A percentile compares a stretch with the other conserved stretches of the same genome.
These are phyloP conservation scores for Pseudovirgaria hyperparasitica DNA, from an alignment of 2,329 filamentous ascomycete species.

Conservation along the genomic window DNA sequence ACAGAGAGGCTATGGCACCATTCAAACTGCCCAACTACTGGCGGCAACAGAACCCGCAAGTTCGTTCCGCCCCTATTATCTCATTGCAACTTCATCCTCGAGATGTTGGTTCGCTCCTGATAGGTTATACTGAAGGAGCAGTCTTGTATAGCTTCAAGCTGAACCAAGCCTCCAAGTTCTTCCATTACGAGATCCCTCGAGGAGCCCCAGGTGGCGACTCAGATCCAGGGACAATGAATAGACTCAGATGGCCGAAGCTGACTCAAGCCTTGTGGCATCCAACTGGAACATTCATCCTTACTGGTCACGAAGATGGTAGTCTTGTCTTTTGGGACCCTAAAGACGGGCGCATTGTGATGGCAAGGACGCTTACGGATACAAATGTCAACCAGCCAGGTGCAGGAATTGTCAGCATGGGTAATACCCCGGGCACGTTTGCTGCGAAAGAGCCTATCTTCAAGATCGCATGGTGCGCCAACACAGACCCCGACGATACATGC, in stretches of 20 bases:
- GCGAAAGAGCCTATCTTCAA: constrained; percentile 63
- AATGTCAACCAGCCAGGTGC: constrained; percentile 57
- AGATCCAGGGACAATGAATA: constrained; percentile 49
- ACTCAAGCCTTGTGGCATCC: constrained; percentile 90
- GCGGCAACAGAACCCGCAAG: constrained; percentile 57
- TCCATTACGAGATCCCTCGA: constrained; percentile 68
- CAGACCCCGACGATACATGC: constrained; percentile 85
- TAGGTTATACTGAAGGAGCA: constrained; percentile 82
- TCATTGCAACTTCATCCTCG: constrained; percentile 76
- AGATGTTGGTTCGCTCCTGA: constrained; percentile 81
- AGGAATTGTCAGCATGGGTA: constrained; percentile 27
- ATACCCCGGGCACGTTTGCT: constrained; percentile 38
- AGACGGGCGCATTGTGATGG: constrained; percentile 72
- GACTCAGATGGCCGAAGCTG: constrained; percentile 56
- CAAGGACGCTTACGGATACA: constrained; percentile 63
- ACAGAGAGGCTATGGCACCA: constrained; percentile 61
- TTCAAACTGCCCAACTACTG: constrained; percentile 84
- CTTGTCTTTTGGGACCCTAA: constrained; percentile 91
- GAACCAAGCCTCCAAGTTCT: constrained; percentile 63
- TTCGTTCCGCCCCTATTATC: constrained; percentile 53
- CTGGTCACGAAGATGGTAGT: constrained; percentile 80
- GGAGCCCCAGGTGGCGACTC: constrained; percentile 70
- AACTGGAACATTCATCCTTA: constrained; percentile 78
- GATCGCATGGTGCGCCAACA: constrained; percentile 87
- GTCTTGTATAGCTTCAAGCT: constrained; percentile 93